Evolutionary conservation across 345 rosid genomes (phyloP), one percentile per base, ranked within the genome.

Genomic region (Clarkia xantiana): DNA sequence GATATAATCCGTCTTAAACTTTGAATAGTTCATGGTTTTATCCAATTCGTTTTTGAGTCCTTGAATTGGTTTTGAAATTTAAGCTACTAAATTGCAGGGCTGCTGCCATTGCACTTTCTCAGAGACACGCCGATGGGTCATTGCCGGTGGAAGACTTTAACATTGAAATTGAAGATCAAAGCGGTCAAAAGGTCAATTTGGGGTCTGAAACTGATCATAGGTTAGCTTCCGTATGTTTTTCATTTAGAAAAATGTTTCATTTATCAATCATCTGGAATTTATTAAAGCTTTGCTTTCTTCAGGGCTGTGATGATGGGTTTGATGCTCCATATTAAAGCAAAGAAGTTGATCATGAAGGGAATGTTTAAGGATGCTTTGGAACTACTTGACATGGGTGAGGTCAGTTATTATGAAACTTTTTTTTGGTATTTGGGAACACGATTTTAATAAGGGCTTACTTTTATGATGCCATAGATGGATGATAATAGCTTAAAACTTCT

Each of bases 361-460:
- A 69, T 67, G 83, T 83, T 68, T 59, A 58, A 69, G 48, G 96
- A 91, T 69, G 98, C 96, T 19, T 15, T 86, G 36, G 94, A 91
- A 75, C 89, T 83, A 55, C 96, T 91, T 45, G 68, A 72, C 40
- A 91, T 81, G 96, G 94, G 88, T 29, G 94, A 90, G 91, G 97
- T 85, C 14, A 51, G 79, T 61, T 69, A 20, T 62, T 14, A 29
- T 29, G 4, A 7, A 29, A 7, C 1, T 29, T 29, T 5, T 4
- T 29, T 5, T 5, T 29, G 8, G 36, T 0, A 5, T 29, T 29
- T 29, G 36, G 8, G 9, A 29, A 29, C 36, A 29, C 36, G 36
- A 29, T 0, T 29, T 29, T 7, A 29, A 2, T 3, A 29, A 29
- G 36, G 36, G 36, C 36, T 7, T 29, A 29, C 36, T 29, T 7